Evolutionary conservation across 2,329 filamentous ascomycete genomes (phyloP).

Genomic region (Talaromyces piceae): DNA sequence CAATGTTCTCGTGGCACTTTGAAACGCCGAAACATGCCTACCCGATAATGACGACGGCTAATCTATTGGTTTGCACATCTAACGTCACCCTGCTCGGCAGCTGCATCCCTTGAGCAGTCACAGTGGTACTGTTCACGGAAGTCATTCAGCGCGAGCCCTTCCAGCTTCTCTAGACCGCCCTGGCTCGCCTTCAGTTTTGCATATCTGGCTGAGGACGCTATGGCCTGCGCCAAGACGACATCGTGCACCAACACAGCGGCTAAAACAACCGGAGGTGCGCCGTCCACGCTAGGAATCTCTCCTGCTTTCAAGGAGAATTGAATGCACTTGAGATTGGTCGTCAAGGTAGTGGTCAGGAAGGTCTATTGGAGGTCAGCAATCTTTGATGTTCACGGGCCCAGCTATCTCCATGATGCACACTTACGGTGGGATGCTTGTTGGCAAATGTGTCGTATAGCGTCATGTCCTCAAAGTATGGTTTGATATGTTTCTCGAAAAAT

Average conservation of each 20-base stretch:
- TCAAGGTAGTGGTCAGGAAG: constrained; percentile 57
- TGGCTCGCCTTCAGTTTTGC: constrained; percentile 56
- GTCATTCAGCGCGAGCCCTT: constrained; percentile 46
- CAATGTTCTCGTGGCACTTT: no score
- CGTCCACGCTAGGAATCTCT: constrained; percentile 39
- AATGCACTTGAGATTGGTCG: constrained; percentile 58
- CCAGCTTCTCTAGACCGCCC: constrained; percentile 34
- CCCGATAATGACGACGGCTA: not conserved
- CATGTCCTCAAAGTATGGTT: constrained; percentile 79
- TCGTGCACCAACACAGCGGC: constrained; percentile 73
- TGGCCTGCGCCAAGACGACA: constrained; percentile 54
- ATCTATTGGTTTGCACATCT: constrained; percentile 24
- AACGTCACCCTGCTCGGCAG: constrained; percentile 7
- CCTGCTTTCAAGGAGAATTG: constrained; percentile 45
- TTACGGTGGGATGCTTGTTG: constrained; percentile 69
- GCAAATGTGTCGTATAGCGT: constrained; percentile 78
- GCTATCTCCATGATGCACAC: not conserved
- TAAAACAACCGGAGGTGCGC: constrained; percentile 47
- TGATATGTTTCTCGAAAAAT: constrained; percentile 72
- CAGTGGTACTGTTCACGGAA: constrained; percentile 59
- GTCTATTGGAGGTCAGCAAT: constrained; percentile 40
- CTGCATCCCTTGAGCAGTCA: constrained; percentile 43
- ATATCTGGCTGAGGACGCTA: constrained; percentile 59
- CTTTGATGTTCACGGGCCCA: not conserved
- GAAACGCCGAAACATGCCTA: no score